Base-by-base conservation (phyloP, 2,329 filamentous ascomycete species). In the Neonectria magnoliae region DNA sequence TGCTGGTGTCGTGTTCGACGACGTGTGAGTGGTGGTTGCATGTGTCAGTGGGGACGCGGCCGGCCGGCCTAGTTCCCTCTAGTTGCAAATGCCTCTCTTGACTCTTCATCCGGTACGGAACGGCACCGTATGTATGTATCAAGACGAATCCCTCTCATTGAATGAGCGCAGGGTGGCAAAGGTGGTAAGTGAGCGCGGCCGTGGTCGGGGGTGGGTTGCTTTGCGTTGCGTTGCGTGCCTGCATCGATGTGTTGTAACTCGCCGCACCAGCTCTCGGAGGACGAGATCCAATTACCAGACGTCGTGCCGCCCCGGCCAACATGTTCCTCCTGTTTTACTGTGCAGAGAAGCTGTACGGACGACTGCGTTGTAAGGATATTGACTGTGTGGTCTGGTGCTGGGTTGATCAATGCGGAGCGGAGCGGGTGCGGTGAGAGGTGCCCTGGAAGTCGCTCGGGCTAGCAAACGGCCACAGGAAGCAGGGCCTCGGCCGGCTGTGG, bases 171-270 rank as follows among this genome's bases (percentile, higher is more conserved):
- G 36, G 36, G 36, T 38, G 14, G 33, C 33, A 36, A 36, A 36
- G 45, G 53, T 14, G 27, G 44, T 54, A 47, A 38, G 29, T 57
- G 47, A 51, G 38, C 45, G 38, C 45, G 31, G 18, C 31, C 22
- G 20, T 41, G 48, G 22, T 27, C 44, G 31, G 38, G 45, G 59
- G 38, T 14, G 6, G 22, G 16, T 41, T 33, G 44, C 20, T 13
- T 48, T 48, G 20, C 20, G 5, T 29, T 48, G 44, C 25, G 22
- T 51, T 51, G 53, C 27, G 50, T 55, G 55, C 33, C 50, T 63
- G 60, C 60, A 54, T 58, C 50, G 55, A 63, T 63, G 60, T 59
- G 60, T 63, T 63, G 60, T 63, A 63, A 63, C 55, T 59, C 55
- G 36, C 55, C 55, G 36, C 55, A 62, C 60, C 48, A 59, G 36